Base-by-base conservation (phyloP, 306 rosid genomes). In the Cicer yamashitae region DNA sequence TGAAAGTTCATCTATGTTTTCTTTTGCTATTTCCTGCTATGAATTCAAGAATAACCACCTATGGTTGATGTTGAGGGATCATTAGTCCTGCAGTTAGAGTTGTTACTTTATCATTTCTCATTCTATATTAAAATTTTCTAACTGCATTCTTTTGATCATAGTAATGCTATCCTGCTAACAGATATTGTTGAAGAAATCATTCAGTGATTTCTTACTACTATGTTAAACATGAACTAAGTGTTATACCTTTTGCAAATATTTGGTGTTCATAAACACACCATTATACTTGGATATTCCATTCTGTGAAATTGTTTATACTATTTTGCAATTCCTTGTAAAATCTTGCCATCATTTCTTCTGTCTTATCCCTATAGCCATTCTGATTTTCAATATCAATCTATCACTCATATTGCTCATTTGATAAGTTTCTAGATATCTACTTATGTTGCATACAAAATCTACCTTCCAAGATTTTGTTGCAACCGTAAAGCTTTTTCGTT, bases 301-400 rank as follows among this genome's bases (percentile, higher is more conserved):
- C 56, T 71, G 34, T 10, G 10, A 39, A 61, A 34, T 10, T 66
- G 47, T 71, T 82, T 82, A 53, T 45, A 41, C 39, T 40, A 50
- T 59, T 59, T 71, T 40, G 51, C 43, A 45, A 12, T 50, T 57
- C 64, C 67, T 47, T 22, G 7, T 70, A 44, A 46, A 46, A 69
- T 39, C 10, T 12, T 7, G 30, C 50, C 48, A 20, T 65, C 13
- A 7, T 25, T 61, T 81, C 48, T 65, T 46, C 10, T 57, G 66
- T 51, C 30, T 68, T 18, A 34, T 54, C 70, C 47, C 30, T 22
- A 10, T 14, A 76, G 56, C 37, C 20, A 37, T 63, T 64, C 50
- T 54, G 15, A 40, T 73, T 64, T 53, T 67, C 41, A 71, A 17
- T 63, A 65, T 25, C 68, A 77, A 56, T 57, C 46, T 56, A 71